Conservation (phyloP, 352 stramenopile species). For the Globisporangium nunn region DNA sequence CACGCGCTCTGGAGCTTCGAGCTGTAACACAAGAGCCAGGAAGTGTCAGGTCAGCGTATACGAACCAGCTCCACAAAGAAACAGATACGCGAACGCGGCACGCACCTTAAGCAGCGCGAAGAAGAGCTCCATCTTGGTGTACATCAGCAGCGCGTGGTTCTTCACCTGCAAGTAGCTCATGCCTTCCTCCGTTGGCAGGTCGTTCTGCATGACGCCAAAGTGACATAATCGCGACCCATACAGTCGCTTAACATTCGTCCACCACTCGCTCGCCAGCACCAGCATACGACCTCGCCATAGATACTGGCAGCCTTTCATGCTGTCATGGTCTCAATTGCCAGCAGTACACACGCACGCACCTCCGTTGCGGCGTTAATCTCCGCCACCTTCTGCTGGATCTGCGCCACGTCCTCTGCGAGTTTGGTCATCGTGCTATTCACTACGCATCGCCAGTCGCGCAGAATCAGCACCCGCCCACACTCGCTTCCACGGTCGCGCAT, state of each 20-base stretch:
- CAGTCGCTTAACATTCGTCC: background rate
- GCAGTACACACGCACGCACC: conserved; percentile 17
- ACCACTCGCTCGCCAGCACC: too few species aligned
- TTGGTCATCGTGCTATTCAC: conserved; percentile 30
- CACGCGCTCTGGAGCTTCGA: conserved; percentile 63
- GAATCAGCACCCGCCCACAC: background rate
- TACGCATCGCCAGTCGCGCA: conserved; percentile 14
- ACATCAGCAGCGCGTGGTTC: conserved; percentile 80
- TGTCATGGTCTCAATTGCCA: background rate
- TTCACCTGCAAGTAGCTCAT: conserved; percentile 85
- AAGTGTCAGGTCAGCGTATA: background rate
- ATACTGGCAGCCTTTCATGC: background rate
- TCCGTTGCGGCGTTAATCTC: conserved; percentile 34
- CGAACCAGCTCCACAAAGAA: background rate
- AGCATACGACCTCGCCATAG: background rate
- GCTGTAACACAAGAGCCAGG: conserved; percentile 17
- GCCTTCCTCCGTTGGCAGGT: conserved; percentile 50
- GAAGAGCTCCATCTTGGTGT: conserved; percentile 86
- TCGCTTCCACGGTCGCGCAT: background rate
- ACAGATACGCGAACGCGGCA: background rate
- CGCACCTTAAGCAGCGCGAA: conserved; percentile 73
- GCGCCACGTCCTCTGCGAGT: conserved; percentile 43
- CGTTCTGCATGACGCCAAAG: conserved; percentile 22
- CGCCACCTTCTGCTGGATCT: conserved; percentile 50
- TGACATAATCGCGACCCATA: too few species aligned